Evolutionary conservation across 768 basidiomycete species (phyloP).

Genomic region (Lentinula guzmanii): DNA sequence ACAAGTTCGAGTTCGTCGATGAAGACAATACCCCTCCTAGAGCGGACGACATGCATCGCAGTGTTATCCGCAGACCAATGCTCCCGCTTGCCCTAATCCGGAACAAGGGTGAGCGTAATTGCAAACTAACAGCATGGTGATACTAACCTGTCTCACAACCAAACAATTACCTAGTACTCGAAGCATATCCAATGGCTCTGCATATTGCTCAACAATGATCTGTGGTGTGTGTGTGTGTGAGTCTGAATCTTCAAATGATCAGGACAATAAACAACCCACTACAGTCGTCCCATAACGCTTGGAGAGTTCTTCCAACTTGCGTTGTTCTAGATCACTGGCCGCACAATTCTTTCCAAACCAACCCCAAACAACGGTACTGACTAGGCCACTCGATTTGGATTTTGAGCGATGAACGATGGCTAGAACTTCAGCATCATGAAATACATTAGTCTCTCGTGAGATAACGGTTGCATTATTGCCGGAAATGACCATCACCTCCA

Average conservation of each 20-base stretch:
- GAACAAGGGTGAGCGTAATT: not conserved
- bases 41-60: constrained; percentile 71
- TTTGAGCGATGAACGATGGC: constrained; percentile 68
- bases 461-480: constrained; percentile 45
- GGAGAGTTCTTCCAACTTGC: constrained; percentile 64
- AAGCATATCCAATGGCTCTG: constrained; percentile 61
- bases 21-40: constrained; percentile 38
- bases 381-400: constrained; percentile 57
- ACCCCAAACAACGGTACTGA: constrained; percentile 65
- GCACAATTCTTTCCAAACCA: constrained; percentile 61
- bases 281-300: constrained; percentile 63
- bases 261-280: constrained; percentile 31
- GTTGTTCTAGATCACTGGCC: constrained; percentile 54
- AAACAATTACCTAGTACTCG: constrained; percentile 61
- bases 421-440: constrained; percentile 71
- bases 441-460: constrained; percentile 41
- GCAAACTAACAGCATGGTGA: not conserved
- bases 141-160: constrained; percentile 67
- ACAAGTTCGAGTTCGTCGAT: constrained; percentile 72
- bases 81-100: constrained; percentile 52
- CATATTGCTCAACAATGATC: constrained; percentile 48
- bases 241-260: not conserved
- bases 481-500: constrained; percentile 60
- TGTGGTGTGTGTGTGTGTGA: constrained; percentile 10
- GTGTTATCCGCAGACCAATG: constrained; percentile 81